Conservation (phyloP, 352 stramenopile genomes). For the Peronospora belbahrii region DNA sequence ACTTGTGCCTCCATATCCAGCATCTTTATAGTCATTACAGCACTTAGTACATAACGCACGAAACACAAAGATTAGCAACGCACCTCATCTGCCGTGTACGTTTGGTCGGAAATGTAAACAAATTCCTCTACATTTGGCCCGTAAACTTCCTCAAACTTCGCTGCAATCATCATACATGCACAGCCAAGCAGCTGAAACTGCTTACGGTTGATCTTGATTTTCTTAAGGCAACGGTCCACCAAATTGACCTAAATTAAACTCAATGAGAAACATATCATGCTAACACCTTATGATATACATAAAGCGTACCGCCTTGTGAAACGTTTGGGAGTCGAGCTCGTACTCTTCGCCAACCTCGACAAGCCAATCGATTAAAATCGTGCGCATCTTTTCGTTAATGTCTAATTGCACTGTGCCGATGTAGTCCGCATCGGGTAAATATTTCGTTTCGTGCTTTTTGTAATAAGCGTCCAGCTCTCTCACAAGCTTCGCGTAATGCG, state of each 20-base stretch:
- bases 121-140: conserved; percentile 90
- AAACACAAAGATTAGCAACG: not conserved
- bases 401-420: conserved; percentile 87
- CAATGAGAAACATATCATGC: not conserved
- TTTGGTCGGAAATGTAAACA: conserved; percentile 96
- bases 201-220: conserved; percentile 81
- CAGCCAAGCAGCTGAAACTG: conserved; percentile 95
- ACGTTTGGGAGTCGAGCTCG: conserved; percentile 72
- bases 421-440: conserved; percentile 51
- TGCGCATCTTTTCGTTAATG: conserved; percentile 99
- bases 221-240: conserved; percentile 72
- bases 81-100: conserved; percentile 86
- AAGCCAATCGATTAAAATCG: conserved; percentile 99
- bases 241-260: conserved; percentile 50
- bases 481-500: conserved; percentile 46
- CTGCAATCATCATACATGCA: conserved; percentile 92
- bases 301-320: conserved; percentile 62
- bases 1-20: conserved; percentile 77
- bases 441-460: conserved; percentile 68
- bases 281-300: not conserved
- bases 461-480: conserved; percentile 59
- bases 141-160: conserved; percentile 98
- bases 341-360: conserved; percentile 88
- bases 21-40: conserved; percentile 36
- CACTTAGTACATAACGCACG: conserved; percentile 2